phyloP scores from a whole-genome alignment of 345 rosid genomes.

The Hypericum perforatum region DNA sequence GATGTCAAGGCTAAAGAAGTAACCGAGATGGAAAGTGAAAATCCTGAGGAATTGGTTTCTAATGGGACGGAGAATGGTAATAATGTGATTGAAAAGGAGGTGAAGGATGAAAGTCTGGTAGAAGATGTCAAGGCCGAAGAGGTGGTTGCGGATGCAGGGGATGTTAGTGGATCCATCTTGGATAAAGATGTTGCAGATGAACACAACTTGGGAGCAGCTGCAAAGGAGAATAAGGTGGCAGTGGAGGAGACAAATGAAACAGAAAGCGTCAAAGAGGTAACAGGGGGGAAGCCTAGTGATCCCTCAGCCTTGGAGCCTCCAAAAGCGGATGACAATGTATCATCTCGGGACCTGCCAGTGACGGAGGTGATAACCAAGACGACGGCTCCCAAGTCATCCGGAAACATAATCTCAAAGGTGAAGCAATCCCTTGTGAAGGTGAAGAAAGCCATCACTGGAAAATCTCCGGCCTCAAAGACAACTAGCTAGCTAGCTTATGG shows the following conservation, averaged over 20 bases:
- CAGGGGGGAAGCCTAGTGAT: slow-evolving; percentile 14
- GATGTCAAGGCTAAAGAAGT: slow-evolving; percentile 1
- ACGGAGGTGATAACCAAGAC: slow-evolving; percentile 38
- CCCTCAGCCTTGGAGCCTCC: slow-evolving; percentile 6
- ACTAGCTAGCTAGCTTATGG: too few relatives aligned
- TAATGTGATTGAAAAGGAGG: not conserved
- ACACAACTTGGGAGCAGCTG: slow-evolving; percentile 10
- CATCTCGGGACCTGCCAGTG: slow-evolving; percentile 26
- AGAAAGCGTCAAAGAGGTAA: slow-evolving; percentile 10
- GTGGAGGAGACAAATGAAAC: slow-evolving; percentile 3
- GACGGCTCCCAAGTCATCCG: slow-evolving; percentile 37
- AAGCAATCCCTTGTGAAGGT: slow-evolving; percentile 71
- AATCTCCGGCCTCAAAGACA: slow-evolving; percentile 64
- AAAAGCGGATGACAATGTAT: slow-evolving; percentile 29
- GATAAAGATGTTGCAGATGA: slow-evolving; percentile 3
- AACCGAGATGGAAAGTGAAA: slow-evolving; percentile 7
- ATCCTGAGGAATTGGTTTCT: slow-evolving; percentile 4
- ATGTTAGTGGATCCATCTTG: slow-evolving; percentile 5
- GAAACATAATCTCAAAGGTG: slow-evolving; percentile 60
- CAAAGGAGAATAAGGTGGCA: slow-evolving; percentile 7
- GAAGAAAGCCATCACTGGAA: slow-evolving; percentile 68
- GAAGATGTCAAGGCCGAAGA: slow-evolving; percentile 5
- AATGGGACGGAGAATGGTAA: not conserved
- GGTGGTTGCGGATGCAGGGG: not conserved
- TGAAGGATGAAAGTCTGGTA: not conserved